Evolutionary conservation across 78 protist genomes (phyloP), one percentile per base, ranked within the genome.

Genomic region (Dictyostelium purpureum): DNA sequence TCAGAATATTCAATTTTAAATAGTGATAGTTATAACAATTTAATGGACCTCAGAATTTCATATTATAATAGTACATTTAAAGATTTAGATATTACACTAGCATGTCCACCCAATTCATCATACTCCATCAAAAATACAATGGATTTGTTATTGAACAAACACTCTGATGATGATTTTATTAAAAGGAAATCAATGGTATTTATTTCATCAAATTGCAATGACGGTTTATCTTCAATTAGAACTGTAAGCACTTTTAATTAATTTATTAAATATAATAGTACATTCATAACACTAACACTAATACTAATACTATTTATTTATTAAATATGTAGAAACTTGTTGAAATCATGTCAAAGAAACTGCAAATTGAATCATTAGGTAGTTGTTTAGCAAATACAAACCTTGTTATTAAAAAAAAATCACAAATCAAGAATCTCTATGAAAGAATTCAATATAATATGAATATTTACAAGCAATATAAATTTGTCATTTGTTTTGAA

Each of bases 401-500:
- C 1, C 9, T 1, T 59, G 63, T 42, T 4, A 79, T 11, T 2
- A 49, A 0, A 6, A 42, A 3, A 6, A 7, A 21, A 65, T 1
- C 12, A 10, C 16, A 26, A 26, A 19, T 11, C 0, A 21, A 4
- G 6, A 45, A 67, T 18, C 16, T 69, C 7, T 33, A 43, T 49
- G 11, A 56, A 12, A 83, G 79, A 83, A 71, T 83, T 45, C 31
- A 54, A 43, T 19, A 24, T 16, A 83, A 83, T 31, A 83, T 83
- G 26, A 40, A 71, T 10, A n/a, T 54, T 21, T 71, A 52, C 21
- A 71, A 52, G 4, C 14, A 61, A 10, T 73, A 59, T n/a, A 83
- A 83, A 75, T 73, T 85, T 59, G 82, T 28, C 9, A 37, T 85
- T 3, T 31, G 74, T 3, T 85, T 85, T 85, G 92, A 85, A 26